Percentiles rank a stretch among this genome's conserved stretches.
These are phyloP conservation scores for Lactarius trivialis DNA, from an alignment of 768 basidiomycete species.

Conservation along the genomic window DNA sequence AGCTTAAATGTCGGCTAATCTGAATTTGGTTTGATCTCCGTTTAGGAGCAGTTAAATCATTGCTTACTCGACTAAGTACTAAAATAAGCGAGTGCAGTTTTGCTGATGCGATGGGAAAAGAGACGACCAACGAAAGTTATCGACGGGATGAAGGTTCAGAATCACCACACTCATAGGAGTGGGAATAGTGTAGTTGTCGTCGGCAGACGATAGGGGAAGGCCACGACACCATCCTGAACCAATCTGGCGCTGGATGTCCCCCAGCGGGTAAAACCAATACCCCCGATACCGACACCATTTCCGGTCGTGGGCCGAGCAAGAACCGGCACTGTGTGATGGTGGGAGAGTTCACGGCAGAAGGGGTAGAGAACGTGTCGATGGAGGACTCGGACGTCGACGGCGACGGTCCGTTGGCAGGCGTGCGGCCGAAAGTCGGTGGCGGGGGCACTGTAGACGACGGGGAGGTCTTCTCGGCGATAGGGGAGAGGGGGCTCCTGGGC, in stretches of 20 bases:
- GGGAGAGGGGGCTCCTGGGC: neutral
- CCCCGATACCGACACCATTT: no score
- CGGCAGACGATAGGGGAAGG: neutral
- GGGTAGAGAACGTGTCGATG: conserved; percentile 3
- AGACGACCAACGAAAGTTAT: conserved; percentile 6
- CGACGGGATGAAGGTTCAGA: neutral
- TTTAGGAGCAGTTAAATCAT: no score
- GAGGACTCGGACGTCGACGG: conserved; percentile 8
- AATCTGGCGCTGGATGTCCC: no score
- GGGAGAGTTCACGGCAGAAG: neutral
- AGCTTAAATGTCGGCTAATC: no score
- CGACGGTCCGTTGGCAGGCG: neutral
- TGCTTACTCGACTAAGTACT: no score
- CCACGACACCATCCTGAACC: neutral
- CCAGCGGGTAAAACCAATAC: no score
- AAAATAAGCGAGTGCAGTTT: no score
- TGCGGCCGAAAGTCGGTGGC: neutral
- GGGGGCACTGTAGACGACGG: neutral
- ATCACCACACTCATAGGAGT: neutral
- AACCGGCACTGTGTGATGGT: neutral
- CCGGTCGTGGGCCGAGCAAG: neutral
- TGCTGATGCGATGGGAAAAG: conserved; percentile 7
- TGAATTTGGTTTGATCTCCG: no score
- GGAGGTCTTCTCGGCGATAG: conserved; percentile 10
- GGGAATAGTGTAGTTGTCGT: neutral